phyloP scores from a whole-genome alignment of 139 green algal genomes.

The Desmodesmus armatus region DNA sequence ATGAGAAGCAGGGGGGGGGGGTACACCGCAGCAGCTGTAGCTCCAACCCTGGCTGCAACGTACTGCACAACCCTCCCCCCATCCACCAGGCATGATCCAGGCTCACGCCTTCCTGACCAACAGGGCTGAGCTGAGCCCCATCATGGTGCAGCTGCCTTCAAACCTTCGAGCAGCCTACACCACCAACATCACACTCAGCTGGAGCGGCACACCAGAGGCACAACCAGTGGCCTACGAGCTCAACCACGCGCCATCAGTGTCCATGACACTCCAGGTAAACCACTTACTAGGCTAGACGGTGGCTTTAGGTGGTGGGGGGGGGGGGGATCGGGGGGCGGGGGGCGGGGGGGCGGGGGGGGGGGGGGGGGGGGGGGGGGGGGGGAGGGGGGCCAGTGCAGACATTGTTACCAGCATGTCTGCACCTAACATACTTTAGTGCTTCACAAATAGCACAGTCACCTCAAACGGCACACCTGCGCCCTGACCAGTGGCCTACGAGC shows the following conservation, averaged over 20 bases:
- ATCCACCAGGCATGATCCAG: conserved; percentile 7
- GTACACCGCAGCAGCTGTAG: too few species aligned
- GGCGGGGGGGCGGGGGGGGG: too few species aligned
- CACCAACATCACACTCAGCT: background rate
- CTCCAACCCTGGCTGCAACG: too few species aligned
- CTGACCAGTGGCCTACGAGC: background rate
- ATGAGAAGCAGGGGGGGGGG: too few species aligned
- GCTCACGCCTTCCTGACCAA: background rate
- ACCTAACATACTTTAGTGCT: too few species aligned
- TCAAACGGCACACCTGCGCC: background rate
- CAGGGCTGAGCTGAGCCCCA: background rate
- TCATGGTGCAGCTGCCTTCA: background rate
- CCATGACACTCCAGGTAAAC: conserved; percentile 13
- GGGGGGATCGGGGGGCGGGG: too few species aligned
- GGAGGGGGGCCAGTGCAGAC: too few species aligned
- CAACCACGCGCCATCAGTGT: background rate
- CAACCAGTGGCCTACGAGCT: background rate
- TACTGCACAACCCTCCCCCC: too few species aligned
- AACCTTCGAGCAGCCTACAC: background rate
- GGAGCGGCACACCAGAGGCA: background rate
- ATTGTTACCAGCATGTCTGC: too few species aligned
- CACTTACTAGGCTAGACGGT: too few species aligned
- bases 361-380: too few species aligned
- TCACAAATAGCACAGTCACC: background rate
- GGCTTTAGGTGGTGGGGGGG: too few species aligned